Evolutionary conservation across 352 stramenopile genomes (phyloP).

Genomic region (Phytophthora lateralis): DNA sequence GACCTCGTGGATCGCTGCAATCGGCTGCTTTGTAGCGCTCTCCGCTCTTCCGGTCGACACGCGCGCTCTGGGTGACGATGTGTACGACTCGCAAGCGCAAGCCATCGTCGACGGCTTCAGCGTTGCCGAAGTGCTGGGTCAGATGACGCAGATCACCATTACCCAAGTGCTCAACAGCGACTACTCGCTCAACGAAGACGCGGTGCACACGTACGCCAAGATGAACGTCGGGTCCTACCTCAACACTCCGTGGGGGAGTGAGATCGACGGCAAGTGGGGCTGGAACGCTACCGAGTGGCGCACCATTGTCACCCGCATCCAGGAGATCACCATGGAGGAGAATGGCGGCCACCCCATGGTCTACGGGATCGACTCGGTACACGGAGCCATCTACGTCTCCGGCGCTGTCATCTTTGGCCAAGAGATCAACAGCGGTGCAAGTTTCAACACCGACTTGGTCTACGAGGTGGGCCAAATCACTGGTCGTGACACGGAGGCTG

Average conservation of each 20-base stretch:
- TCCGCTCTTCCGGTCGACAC: slow-evolving; percentile 6
- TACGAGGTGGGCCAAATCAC: slow-evolving; percentile 74
- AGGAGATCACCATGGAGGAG: slow-evolving; percentile 76
- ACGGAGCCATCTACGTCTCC: slow-evolving; percentile 89
- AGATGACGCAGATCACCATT: slow-evolving; percentile 93
- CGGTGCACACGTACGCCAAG: slow-evolving; percentile 68
- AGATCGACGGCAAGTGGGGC: slow-evolving; percentile 34
- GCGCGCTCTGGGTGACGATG: slow-evolving; percentile 27
- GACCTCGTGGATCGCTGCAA: slow-evolving; percentile 37
- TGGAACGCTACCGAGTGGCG: slow-evolving; percentile 78
- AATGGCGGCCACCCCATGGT: slow-evolving; percentile 69
- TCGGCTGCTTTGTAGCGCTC: slow-evolving; percentile 39
- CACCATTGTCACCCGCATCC: slow-evolving; percentile 72
- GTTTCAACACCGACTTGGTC: slow-evolving; percentile 87
- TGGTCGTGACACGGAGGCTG: slow-evolving; percentile 83
- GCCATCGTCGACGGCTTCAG: slow-evolving; percentile 60
- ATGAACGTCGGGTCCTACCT: slow-evolving; percentile 89
- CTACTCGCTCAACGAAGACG: slow-evolving; percentile 59
- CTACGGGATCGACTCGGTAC: slow-evolving; percentile 92
- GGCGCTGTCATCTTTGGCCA: slow-evolving; percentile 87
- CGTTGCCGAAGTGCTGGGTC: slow-evolving; percentile 69
- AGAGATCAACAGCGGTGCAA: slow-evolving; percentile 88
- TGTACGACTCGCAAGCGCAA: slow-evolving; percentile 45
- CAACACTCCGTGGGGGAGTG: slow-evolving; percentile 57
- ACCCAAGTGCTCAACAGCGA: slow-evolving; percentile 68